These are phyloP conservation scores for Russula griseocarnosa DNA, from an alignment of 768 basidiomycete species.

Conservation along the genomic window DNA sequence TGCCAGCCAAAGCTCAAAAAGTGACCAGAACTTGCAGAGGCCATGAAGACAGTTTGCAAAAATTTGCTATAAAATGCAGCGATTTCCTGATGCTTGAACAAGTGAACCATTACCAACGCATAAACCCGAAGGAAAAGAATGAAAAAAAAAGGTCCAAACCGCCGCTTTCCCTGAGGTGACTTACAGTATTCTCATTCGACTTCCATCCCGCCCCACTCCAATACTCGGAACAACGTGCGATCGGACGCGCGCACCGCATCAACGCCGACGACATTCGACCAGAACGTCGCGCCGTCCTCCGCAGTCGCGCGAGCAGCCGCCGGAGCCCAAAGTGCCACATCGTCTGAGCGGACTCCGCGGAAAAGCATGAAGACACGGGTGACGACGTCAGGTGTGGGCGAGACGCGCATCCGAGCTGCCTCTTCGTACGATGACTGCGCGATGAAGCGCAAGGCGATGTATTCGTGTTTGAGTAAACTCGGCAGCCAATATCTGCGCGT, in stretches of 20 bases:
- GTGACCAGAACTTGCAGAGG: background rate
- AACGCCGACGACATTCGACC: conserved; percentile 39
- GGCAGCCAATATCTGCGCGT: conserved; percentile 42
- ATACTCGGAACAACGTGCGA: conserved; percentile 36
- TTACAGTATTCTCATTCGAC: background rate
- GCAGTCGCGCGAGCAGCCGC: conserved; percentile 29
- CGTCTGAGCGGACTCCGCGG: conserved; percentile 34
- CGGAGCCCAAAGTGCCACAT: conserved; percentile 32
- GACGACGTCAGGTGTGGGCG: conserved; percentile 43
- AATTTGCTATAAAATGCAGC: background rate
- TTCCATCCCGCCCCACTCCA: conserved; percentile 44
- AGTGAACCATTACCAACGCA: background rate
- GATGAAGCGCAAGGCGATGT: conserved; percentile 45
- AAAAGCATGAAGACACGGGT: conserved; percentile 50
- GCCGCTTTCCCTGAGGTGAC: background rate
- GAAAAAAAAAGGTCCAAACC: background rate
- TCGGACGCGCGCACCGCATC: conserved; percentile 33
- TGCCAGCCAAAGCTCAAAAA: too few relatives aligned
- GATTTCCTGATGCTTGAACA: background rate
- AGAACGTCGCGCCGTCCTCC: conserved; percentile 30
- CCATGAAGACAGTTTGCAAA: background rate
- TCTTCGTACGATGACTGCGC: conserved; percentile 42
- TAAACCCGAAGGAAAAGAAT: background rate
- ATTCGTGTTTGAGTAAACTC: conserved; percentile 38
- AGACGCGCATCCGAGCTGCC: conserved; percentile 39